Evolutionary conservation across 495 filamentous ascomycete genomes (phyloP).

Genomic region (Entonaema liquescens): DNA sequence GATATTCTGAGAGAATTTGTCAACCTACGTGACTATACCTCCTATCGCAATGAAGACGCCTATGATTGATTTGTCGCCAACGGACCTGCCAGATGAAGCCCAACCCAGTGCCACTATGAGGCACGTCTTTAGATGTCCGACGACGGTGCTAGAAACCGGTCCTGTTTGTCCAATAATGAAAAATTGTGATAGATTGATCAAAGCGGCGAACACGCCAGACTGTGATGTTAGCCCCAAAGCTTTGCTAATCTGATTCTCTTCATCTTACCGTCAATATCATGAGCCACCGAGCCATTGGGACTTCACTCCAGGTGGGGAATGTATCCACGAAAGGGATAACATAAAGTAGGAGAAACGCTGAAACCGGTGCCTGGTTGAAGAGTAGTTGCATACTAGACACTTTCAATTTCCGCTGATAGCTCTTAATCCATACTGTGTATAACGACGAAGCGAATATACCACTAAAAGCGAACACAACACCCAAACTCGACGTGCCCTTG

Average conservation of each 20-base stretch:
- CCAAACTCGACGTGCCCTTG: constrained; percentile 62
- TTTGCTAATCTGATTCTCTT: constrained; percentile 14
- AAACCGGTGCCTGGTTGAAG: constrained; percentile 74
- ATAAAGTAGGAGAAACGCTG: constrained; percentile 69
- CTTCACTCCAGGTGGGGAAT: constrained; percentile 62
- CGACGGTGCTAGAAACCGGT: constrained; percentile 74
- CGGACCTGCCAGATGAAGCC: constrained; percentile 59
- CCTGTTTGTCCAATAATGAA: constrained; percentile 77
- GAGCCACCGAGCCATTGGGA: constrained; percentile 59
- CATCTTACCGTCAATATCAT: constrained; percentile 63
- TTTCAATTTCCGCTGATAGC: constrained; percentile 71
- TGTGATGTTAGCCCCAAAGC: constrained; percentile 39
- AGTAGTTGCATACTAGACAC: constrained; percentile 78
- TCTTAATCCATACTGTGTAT: constrained; percentile 75
- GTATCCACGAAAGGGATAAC: constrained; percentile 72
- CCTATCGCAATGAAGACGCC: constrained; percentile 64
- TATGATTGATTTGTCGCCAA: constrained; percentile 60
- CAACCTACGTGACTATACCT: constrained; percentile 62
- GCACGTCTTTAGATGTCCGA: constrained; percentile 73
- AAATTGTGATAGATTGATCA: constrained; percentile 79
- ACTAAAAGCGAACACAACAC: constrained; percentile 70
- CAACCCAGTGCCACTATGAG: constrained; percentile 67
- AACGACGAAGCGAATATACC: constrained; percentile 72
- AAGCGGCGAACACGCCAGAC: constrained; percentile 68
- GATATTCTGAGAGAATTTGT: neutral